Evolutionary conservation across 768 basidiomycete genomes (phyloP).

Genomic region (Suillus tomentosus): DNA sequence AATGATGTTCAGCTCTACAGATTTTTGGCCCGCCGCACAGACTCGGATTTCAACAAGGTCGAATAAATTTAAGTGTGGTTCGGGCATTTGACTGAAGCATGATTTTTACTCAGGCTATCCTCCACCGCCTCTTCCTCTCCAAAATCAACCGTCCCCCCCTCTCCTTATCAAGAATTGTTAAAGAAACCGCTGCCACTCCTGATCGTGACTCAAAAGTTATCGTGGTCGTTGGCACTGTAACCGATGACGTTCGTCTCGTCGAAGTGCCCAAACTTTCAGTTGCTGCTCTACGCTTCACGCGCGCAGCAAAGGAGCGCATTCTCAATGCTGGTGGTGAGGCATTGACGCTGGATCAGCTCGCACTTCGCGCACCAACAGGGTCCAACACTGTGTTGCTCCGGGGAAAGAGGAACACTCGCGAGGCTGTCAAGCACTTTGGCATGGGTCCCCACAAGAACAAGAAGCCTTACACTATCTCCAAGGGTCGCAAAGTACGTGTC

Average conservation of each 20-base stretch:
- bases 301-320: slow-evolving; percentile 91
- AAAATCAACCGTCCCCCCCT: slow-evolving; percentile 97
- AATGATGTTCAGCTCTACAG: slow-evolving; percentile 79
- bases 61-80: slow-evolving; percentile 13
- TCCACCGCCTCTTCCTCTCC: slow-evolving; percentile 95
- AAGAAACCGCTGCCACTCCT: slow-evolving; percentile 68
- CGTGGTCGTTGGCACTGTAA: slow-evolving; percentile 89
- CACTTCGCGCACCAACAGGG: slow-evolving; percentile 91
- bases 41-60: slow-evolving; percentile 95
- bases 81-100: slow-evolving; percentile 22
- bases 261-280: slow-evolving; percentile 89
- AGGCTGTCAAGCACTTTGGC: slow-evolving; percentile 98
- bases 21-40: slow-evolving; percentile 96
- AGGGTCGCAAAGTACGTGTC: slow-evolving; percentile 84
- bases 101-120: slow-evolving; percentile 64
- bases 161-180: slow-evolving; percentile 89
- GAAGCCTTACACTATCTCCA: slow-evolving; percentile 94
- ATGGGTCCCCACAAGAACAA: slow-evolving; percentile 99
- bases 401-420: slow-evolving; percentile 90
- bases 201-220: slow-evolving; percentile 81
- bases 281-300: slow-evolving; percentile 94
- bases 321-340: slow-evolving; percentile 93
- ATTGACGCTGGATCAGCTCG: slow-evolving; percentile 95
- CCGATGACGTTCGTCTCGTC: slow-evolving; percentile 89
- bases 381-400: slow-evolving; percentile 92